phyloP scores from a whole-genome alignment of 2,329 filamentous ascomycete genomes.

The Claviceps sp. region DNA sequence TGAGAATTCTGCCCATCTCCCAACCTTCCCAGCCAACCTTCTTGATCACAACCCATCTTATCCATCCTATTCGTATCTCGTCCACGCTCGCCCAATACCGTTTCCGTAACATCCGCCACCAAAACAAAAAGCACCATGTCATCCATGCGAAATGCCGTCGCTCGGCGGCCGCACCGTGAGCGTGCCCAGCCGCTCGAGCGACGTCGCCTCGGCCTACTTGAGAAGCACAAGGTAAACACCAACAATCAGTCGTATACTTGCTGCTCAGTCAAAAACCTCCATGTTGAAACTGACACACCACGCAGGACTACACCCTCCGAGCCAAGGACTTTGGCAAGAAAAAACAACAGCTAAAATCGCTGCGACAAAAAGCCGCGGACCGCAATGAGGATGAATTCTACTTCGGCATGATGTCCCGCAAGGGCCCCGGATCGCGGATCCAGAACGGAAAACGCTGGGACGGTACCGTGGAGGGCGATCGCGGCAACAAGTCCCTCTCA shows the following conservation, averaged over 20 bases:
- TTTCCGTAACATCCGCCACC: neutral
- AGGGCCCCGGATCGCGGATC: conserved; percentile 37
- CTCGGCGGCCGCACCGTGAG: conserved; percentile 79
- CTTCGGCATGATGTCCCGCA: conserved; percentile 53
- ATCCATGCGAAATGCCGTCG: conserved; percentile 51
- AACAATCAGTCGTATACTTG: too few species aligned
- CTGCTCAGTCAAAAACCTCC: neutral
- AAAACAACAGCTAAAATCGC: conserved; percentile 43
- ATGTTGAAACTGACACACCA: neutral
- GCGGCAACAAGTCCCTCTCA: conserved; percentile 41
- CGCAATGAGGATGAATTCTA: conserved; percentile 64
- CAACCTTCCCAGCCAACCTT: neutral
- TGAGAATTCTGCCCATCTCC: conserved; percentile 3
- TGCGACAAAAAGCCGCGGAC: conserved; percentile 48
- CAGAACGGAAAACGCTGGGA: conserved; percentile 37
- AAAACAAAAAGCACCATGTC: conserved; percentile 27
- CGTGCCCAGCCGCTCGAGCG: conserved; percentile 77
- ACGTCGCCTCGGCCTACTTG: conserved; percentile 76
- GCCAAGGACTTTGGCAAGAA: conserved; percentile 55
- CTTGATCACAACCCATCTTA: too few species aligned
- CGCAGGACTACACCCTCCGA: conserved; percentile 49
- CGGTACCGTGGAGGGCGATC: conserved; percentile 43
- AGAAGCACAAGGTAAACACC: conserved; percentile 71
- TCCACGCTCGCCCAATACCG: neutral
- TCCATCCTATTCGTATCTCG: too few species aligned